Evolutionary conservation across 495 filamentous ascomycete genomes (phyloP).

Genomic region (Collariella sp.): DNA sequence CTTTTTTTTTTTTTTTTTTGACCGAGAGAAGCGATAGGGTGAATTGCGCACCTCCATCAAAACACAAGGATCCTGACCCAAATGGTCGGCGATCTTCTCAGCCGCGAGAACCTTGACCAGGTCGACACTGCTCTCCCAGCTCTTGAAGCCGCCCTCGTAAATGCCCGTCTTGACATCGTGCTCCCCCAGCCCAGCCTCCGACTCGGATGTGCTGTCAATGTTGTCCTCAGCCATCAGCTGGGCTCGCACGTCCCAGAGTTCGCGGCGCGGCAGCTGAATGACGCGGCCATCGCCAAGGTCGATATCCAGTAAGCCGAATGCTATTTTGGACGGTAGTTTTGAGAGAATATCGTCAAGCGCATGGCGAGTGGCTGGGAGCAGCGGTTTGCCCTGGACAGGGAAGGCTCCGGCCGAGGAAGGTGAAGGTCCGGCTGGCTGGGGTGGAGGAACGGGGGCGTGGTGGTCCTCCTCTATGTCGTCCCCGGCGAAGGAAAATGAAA

Average conservation of each 20-base stretch:
- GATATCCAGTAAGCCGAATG: conserved; percentile 56
- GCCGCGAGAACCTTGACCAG: conserved; percentile 60
- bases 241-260: conserved; percentile 86
- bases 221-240: conserved; percentile 87
- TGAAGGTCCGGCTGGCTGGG: conserved; percentile 12
- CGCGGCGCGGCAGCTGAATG: conserved; percentile 65
- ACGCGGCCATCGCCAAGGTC: conserved; percentile 36
- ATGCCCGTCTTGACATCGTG: conserved; percentile 83
- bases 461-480: conserved; percentile 72
- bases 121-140: conserved; percentile 93
- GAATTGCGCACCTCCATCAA: conserved; percentile 62
- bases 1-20: too few species aligned
- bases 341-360: conserved; percentile 49
- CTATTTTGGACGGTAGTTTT: conserved; percentile 67
- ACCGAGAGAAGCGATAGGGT: neutral
- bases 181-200: conserved; percentile 53
- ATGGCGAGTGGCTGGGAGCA: conserved; percentile 40
- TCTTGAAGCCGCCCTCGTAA: conserved; percentile 98
- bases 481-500: conserved; percentile 75
- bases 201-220: conserved; percentile 29
- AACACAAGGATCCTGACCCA: conserved; percentile 37
- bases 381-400: conserved; percentile 40
- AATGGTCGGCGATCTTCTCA: conserved; percentile 50
- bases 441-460: conserved; percentile 27
- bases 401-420: conserved; percentile 37